These are phyloP conservation scores for Exophiala oligosperma DNA, from an alignment of 2,329 filamentous ascomycete species.

Conservation along the genomic window DNA sequence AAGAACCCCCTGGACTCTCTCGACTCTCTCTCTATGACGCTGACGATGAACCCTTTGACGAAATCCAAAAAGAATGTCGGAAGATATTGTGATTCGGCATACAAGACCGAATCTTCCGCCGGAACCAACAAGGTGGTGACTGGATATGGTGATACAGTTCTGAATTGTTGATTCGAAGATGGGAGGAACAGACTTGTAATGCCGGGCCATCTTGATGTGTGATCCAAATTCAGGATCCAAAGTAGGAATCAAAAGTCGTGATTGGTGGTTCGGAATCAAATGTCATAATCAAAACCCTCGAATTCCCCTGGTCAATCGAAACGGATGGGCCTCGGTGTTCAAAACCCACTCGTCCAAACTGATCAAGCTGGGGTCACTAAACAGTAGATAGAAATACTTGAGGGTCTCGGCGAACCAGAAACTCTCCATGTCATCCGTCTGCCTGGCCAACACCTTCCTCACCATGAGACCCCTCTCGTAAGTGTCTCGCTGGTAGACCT, in stretches of 20 bases:
- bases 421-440: constrained; percentile 68
- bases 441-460: constrained; percentile 25
- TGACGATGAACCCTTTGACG: not conserved
- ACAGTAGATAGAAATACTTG: constrained; percentile 49
- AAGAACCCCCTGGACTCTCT: no score
- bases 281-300: not conserved
- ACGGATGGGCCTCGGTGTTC: constrained; percentile 45
- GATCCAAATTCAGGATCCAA: no score
- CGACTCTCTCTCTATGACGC: not conserved
- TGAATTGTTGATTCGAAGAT: constrained; percentile 9
- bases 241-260: no score
- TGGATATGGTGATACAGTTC: constrained; percentile 1
- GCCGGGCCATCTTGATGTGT: no score
- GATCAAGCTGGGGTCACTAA: constrained; percentile 43
- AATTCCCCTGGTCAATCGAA: constrained; percentile 19
- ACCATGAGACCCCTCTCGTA: constrained; percentile 11
- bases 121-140: constrained; percentile 8
- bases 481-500: constrained; percentile 6
- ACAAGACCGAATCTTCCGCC: constrained; percentile 10
- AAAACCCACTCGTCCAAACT: constrained; percentile 48
- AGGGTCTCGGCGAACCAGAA: constrained; percentile 64
- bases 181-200: no score
- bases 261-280: no score
- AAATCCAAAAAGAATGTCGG: constrained; percentile 10
- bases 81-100: constrained; percentile 12